Evolutionary conservation across 352 stramenopile species (phyloP), one percentile per base, ranked within the genome.

Genomic region (Globisporangium camurandrum): DNA sequence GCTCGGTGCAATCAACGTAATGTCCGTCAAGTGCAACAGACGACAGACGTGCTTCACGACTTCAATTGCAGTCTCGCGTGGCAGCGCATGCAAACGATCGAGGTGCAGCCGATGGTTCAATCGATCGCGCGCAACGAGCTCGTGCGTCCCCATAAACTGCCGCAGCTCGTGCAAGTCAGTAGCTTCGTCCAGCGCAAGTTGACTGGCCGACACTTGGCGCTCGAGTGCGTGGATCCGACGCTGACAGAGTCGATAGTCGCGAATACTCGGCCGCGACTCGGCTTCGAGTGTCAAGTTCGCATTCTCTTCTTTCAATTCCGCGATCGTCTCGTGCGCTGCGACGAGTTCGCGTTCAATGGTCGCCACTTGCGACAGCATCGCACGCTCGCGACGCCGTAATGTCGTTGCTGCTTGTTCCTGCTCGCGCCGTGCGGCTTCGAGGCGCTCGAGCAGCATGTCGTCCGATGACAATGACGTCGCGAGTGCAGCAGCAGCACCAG

Each of bases 1-100:
- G 46, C 71, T 91, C 33, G 81, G 80, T 0, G 67, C 67, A 51
- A 93, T 90, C 23, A 92, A 55, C 19, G 76, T 92, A 27, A 93
- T 84, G 53, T 95, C 84, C 0, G 77, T 87, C 19, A 94, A 38
- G 39, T 94, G 75, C 0, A 95, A 61, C 19, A 91, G 62, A 20
- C 80, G 66, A 45, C 82, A 95, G 16, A 92, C 78, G 45, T 93
- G 73, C 46, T 94, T 92, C 10, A 94, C 69, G 11, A 95, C 67
- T 52, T 93, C 83, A 11, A 93, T 46, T 4, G 69, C 64, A 1
- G 79, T 93, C 46, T 94, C 77, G 23, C 80, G 72, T 1, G 81
- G 79, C n/a, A 93, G 57, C 12, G 80, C 76, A 37, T 81, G 77
- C 12, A 92, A 62, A 1, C 82, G 65, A 46, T 93, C 92, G 4